phyloP scores from a whole-genome alignment of 306 rosid species.

The Fragaria vesca region DNA sequence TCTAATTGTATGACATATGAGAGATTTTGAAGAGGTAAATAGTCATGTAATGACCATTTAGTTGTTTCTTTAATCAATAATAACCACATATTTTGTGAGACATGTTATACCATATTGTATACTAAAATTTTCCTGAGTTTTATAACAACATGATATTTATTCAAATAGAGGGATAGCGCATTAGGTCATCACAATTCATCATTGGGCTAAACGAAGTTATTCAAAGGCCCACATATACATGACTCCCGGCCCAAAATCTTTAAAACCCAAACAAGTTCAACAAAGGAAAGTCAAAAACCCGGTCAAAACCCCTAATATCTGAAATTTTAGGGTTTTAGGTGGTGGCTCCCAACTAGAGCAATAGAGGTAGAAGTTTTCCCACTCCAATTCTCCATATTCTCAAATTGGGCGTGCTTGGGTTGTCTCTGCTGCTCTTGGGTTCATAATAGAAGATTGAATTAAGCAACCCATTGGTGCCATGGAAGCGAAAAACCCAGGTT shows the following conservation, averaged over 20 bases:
- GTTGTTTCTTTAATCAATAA: too few species aligned
- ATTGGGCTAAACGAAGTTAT: background rate
- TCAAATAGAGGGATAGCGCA: too few species aligned
- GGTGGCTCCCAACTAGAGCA: background rate
- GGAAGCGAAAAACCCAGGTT: conserved; percentile 17
- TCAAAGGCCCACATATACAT: background rate
- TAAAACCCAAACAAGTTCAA: background rate
- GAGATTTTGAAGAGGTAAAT: too few species aligned
- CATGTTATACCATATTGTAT: too few species aligned
- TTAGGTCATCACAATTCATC: too few species aligned
- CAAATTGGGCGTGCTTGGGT: background rate
- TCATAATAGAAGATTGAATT: background rate
- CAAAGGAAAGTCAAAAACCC: background rate
- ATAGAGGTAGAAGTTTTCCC: background rate
- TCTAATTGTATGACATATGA: too few species aligned
- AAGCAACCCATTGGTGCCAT: conserved; percentile 2
- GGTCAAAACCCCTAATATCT: background rate
- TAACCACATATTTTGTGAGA: too few species aligned
- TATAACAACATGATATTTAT: too few species aligned
- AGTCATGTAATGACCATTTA: too few species aligned
- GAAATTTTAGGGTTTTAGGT: conserved; percentile 19
- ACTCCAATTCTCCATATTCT: background rate
- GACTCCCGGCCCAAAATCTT: background rate
- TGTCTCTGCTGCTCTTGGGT: background rate
- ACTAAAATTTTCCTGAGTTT: too few species aligned